These are phyloP conservation scores for Graphium sp. DNA, from an alignment of 2,329 filamentous ascomycete genomes.

Conservation along the genomic window DNA sequence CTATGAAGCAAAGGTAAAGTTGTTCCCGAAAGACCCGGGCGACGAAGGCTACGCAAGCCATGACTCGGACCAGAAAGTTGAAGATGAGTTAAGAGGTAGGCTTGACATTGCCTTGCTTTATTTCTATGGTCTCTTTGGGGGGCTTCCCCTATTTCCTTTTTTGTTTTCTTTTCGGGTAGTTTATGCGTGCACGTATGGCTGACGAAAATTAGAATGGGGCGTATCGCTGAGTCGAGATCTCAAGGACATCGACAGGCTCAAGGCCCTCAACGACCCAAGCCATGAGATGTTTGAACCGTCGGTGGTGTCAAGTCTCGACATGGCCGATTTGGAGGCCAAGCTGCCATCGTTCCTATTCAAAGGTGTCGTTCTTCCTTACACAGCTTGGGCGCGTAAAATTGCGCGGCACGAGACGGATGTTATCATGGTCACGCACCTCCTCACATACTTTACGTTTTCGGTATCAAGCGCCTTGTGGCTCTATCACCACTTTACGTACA, in stretches of 20 bases:
- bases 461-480: constrained; percentile 52
- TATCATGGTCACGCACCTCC: constrained; percentile 60
- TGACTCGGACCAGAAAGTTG: no score
- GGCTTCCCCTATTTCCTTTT: no score
- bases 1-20: no score
- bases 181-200: no score
- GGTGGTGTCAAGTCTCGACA: constrained; percentile 23
- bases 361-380: constrained; percentile 41
- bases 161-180: no score
- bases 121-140: no score
- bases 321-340: constrained; percentile 15
- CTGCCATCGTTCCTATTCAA: constrained; percentile 22
- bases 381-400: constrained; percentile 31
- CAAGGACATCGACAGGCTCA: constrained; percentile 17
- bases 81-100: background rate
- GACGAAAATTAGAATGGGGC: no score
- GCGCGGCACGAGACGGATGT: constrained; percentile 57
- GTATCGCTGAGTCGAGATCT: no score
- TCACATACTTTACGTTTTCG: constrained; percentile 54
- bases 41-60: no score
- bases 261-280: constrained; percentile 21
- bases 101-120: background rate
- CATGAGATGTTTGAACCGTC: constrained; percentile 25
- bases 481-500: constrained; percentile 47
- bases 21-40: no score